These are phyloP conservation scores for Phlebopus sp. DNA, from an alignment of 1,284 basidiomycete genomes.

Conservation along the genomic window DNA sequence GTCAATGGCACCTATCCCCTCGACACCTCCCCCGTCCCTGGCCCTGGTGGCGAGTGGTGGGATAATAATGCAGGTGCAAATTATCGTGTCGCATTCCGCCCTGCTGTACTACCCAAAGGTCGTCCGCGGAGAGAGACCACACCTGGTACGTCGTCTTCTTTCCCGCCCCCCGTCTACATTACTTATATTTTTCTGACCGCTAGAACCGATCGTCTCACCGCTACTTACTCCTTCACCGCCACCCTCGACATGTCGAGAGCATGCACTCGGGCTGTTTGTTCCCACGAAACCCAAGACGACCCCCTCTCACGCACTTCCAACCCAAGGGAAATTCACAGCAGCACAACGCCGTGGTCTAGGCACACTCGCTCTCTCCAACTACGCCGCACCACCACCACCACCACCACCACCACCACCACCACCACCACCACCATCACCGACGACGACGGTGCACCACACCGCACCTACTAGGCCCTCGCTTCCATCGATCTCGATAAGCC, in stretches of 20 bases:
- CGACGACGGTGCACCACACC: conserved; percentile 6
- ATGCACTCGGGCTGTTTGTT: conserved; percentile 8
- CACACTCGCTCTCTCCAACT: conserved; percentile 26
- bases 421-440: too few species aligned
- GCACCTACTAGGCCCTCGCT: background rate
- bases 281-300: background rate
- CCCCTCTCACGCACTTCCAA: background rate
- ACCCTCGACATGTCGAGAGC: conserved; percentile 14
- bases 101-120: conserved; percentile 7
- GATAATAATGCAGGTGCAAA: conserved; percentile 85
- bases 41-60: conserved; percentile 67
- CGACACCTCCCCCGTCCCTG: conserved; percentile 43
- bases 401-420: too few species aligned
- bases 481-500: background rate
- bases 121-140: conserved; percentile 17
- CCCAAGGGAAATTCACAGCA: background rate
- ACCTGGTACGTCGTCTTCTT: conserved; percentile 17
- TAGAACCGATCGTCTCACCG: conserved; percentile 10
- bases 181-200: conserved; percentile 4
- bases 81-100: conserved; percentile 67
- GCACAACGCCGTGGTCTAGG: conserved; percentile 12
- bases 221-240: background rate
- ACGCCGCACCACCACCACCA: conserved; percentile 22
- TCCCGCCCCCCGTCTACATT: background rate
- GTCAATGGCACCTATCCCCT: conserved; percentile 30